phyloP scores from a whole-genome alignment of 2,329 filamentous ascomycete genomes.

The Aspergillus latus region DNA sequence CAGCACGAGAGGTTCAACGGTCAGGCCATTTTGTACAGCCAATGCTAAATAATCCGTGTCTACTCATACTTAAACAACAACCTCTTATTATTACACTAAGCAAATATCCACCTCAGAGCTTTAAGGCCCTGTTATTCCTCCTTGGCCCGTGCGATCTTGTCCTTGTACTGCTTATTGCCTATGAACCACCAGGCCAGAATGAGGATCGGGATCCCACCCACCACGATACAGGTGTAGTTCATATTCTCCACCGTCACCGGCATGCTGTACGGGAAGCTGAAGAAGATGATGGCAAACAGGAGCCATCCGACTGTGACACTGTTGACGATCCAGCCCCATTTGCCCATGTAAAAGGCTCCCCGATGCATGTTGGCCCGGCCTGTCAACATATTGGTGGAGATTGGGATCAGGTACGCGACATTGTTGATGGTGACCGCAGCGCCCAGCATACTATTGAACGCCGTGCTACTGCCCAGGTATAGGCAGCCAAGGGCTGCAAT shows the following conservation, averaged over 20 bases:
- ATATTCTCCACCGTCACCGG: conserved; percentile 11
- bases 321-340: conserved; percentile 12
- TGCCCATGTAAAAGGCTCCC: conserved; percentile 4
- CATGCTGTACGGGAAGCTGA: conserved; percentile 14
- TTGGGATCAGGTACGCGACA: conserved; percentile 5
- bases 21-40: too few relatives aligned
- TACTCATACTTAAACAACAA: too few relatives aligned
- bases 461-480: conserved; percentile 12
- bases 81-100: too few relatives aligned
- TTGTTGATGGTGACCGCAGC: conserved; percentile 13
- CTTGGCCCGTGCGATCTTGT: conserved; percentile 7
- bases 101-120: too few relatives aligned
- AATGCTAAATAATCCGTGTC: too few relatives aligned
- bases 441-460: conserved; percentile 15
- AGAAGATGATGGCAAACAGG: conserved; percentile 12
- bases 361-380: conserved; percentile 8
- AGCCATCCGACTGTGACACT: conserved; percentile 5
- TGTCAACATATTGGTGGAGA: conserved; percentile 7
- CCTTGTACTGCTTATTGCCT: conserved; percentile 2
- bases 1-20: too few relatives aligned
- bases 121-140: conserved; percentile 1
- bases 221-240: conserved; percentile 13
- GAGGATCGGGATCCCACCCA: background rate
- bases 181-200: conserved; percentile 8
- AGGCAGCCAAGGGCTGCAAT: conserved; percentile 6